A percentile compares a stretch with the other conserved stretches of the same genome.
Conservation (phyloP, 352 stramenopile species). For the Thraustotheca clavata region DNA sequence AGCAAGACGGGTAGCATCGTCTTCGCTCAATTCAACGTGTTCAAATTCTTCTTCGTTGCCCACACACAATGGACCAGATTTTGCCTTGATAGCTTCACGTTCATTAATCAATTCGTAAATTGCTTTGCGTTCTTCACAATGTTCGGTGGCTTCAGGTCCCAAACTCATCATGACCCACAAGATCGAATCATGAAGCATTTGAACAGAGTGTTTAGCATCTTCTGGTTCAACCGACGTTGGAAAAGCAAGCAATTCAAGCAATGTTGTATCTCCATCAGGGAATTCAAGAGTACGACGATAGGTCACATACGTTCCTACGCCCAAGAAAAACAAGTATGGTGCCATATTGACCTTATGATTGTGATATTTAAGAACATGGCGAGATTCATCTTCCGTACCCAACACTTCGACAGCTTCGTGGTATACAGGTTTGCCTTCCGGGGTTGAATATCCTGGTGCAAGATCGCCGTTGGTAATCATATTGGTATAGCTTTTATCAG, state of each 20-base stretch:
- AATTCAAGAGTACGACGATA: slow-evolving; percentile 65
- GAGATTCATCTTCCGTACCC: slow-evolving; percentile 36
- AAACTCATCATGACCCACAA: slow-evolving; percentile 66
- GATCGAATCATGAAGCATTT: slow-evolving; percentile 70
- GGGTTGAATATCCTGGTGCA: slow-evolving; percentile 49
- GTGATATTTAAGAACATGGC: slow-evolving; percentile 68
- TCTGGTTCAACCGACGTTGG: slow-evolving; percentile 54
- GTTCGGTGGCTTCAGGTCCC: slow-evolving; percentile 53
- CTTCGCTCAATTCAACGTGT: slow-evolving; percentile 30
- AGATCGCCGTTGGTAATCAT: slow-evolving; percentile 75
- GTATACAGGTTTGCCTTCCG: slow-evolving; percentile 51
- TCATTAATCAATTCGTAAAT: slow-evolving; percentile 61
- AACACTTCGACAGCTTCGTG: slow-evolving; percentile 45
- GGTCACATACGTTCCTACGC: slow-evolving; percentile 68
- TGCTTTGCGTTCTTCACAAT: slow-evolving; percentile 58
- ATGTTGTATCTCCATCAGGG: slow-evolving; percentile 57
- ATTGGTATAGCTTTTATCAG: slow-evolving; percentile 66
- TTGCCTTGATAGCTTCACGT: slow-evolving; percentile 55
- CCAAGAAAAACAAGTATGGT: slow-evolving; percentile 72
- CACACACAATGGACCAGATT: slow-evolving; percentile 45
- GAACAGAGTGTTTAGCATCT: slow-evolving; percentile 56
- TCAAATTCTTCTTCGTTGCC: slow-evolving; percentile 44
- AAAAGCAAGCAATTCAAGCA: slow-evolving; percentile 65
- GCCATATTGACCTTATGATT: slow-evolving; percentile 83
- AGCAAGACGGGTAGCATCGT: slow-evolving; percentile 38